These are phyloP conservation scores for Waitea zeae DNA, from an alignment of 1,284 basidiomycete species.

Conservation along the genomic window DNA sequence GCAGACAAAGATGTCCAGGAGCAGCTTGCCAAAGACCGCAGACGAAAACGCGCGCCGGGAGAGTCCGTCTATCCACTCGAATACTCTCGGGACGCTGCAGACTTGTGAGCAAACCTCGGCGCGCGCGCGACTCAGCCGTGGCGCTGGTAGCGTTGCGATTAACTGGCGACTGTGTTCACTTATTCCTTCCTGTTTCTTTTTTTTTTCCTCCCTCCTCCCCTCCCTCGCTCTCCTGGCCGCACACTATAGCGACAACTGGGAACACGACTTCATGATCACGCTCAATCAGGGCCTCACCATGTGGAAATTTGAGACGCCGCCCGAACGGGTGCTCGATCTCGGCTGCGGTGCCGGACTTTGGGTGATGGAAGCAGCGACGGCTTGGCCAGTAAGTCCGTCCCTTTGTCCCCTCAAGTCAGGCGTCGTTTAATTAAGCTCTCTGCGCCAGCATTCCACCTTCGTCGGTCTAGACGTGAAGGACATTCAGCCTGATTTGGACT, in stretches of 20 bases:
- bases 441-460: conserved; percentile 30
- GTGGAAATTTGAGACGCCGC: conserved; percentile 31
- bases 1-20: conserved; percentile 28
- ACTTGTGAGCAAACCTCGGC: conserved; percentile 27
- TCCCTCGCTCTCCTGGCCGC: too few species aligned
- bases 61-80: conserved; percentile 35
- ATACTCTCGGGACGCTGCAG: conserved; percentile 26
- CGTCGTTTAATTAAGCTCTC: too few species aligned
- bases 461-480: conserved; percentile 40
- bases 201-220: too few species aligned
- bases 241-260: conserved; percentile 45
- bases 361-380: conserved; percentile 45
- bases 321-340: conserved; percentile 42
- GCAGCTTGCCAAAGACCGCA: conserved; percentile 21
- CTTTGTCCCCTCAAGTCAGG: conserved; percentile 4
- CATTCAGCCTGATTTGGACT: conserved; percentile 35
- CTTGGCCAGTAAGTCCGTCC: conserved; percentile 34
- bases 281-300: conserved; percentile 30
- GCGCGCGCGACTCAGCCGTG: neutral
- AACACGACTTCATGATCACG: conserved; percentile 38
- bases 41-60: conserved; percentile 24
- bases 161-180: too few species aligned
- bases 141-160: too few species aligned
- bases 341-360: conserved; percentile 73
- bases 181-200: neutral